Conservation (phyloP, 768 basidiomycete genomes). For the Boletus speciosus region DNA sequence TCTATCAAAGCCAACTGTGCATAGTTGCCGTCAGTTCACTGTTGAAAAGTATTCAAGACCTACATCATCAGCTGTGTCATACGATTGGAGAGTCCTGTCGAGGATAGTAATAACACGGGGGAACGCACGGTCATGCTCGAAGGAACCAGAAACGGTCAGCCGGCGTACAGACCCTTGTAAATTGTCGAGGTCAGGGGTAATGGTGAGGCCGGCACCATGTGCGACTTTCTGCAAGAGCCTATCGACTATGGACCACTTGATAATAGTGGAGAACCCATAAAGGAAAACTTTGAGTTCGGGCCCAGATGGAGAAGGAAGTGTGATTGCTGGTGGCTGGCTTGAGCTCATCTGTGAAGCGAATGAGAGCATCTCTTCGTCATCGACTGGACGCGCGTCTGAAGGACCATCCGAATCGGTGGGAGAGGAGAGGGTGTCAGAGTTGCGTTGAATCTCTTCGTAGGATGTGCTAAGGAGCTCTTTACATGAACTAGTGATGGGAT, state of each 20-base stretch:
- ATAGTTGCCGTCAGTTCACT: slow-evolving; percentile 29
- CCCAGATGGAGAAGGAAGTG: slow-evolving; percentile 24
- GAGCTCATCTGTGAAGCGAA: slow-evolving; percentile 17
- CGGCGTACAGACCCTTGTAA: slow-evolving; percentile 22
- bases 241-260: slow-evolving; percentile 62
- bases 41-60: slow-evolving; percentile 19
- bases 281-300: slow-evolving; percentile 58
- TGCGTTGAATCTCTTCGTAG: slow-evolving; percentile 48
- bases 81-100: slow-evolving; percentile 32
- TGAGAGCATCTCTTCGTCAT: slow-evolving; percentile 34
- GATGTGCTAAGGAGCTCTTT: slow-evolving; percentile 56
- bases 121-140: slow-evolving; percentile 24
- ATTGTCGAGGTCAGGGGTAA: slow-evolving; percentile 19
- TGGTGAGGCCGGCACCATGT: slow-evolving; percentile 32
- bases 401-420: slow-evolving; percentile 16
- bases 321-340: slow-evolving; percentile 31
- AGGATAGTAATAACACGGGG: slow-evolving; percentile 36
- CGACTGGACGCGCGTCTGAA: slow-evolving; percentile 13
- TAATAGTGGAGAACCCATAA: slow-evolving; percentile 58
- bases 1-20: slow-evolving; percentile 40
- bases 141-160: slow-evolving; percentile 27
- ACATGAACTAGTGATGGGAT: slow-evolving; percentile 71
- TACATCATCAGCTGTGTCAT: slow-evolving; percentile 25
- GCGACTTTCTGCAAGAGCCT: slow-evolving; percentile 55
- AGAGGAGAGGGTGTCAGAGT: slow-evolving; percentile 33